Conservation (phyloP, 495 filamentous ascomycete species). For the Aspergillus olivimuriae region DNA sequence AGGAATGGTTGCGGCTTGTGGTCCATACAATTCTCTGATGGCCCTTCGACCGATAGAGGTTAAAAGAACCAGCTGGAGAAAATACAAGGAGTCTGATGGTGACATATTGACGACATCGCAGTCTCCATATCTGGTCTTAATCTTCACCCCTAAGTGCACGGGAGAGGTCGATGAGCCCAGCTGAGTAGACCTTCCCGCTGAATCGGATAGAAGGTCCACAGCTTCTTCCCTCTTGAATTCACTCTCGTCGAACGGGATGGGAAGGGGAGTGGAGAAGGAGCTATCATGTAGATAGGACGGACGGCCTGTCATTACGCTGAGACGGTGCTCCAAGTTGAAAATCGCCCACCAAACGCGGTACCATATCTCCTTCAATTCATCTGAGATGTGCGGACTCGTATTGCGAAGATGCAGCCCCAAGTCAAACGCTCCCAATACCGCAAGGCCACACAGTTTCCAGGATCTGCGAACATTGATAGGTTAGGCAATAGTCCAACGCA, state of each 20-base stretch:
- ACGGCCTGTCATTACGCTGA: slow-evolving; percentile 54
- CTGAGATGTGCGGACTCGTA: slow-evolving; percentile 38
- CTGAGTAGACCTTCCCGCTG: slow-evolving; percentile 15
- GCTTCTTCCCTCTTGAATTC: slow-evolving; percentile 36
- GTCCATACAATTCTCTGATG: slow-evolving; percentile 51
- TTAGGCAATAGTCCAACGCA: not conserved
- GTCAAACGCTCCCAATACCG: slow-evolving; percentile 49
- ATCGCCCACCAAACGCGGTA: slow-evolving; percentile 58
- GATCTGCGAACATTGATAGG: slow-evolving; percentile 36
- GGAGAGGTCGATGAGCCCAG: not conserved
- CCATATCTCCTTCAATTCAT: slow-evolving; percentile 49
- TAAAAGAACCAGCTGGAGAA: slow-evolving; percentile 40
- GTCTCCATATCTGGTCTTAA: not conserved
- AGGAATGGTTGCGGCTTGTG: slow-evolving; percentile 40
- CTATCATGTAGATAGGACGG: slow-evolving; percentile 50
- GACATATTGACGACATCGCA: not conserved
- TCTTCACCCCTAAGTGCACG: not conserved
- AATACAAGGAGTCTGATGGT: slow-evolving; percentile 43
- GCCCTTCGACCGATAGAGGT: slow-evolving; percentile 47
- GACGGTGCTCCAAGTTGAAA: slow-evolving; percentile 49
- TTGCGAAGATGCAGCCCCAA: slow-evolving; percentile 58
- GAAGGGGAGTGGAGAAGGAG: slow-evolving; percentile 49
- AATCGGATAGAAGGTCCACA: slow-evolving; percentile 23
- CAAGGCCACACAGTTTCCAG: slow-evolving; percentile 54
- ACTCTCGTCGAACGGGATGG: slow-evolving; percentile 46